Percentiles rank a stretch among this genome's conserved stretches.
These are phyloP conservation scores for Chrysoporthe deuterocubensis DNA, from an alignment of 2,329 filamentous ascomycete genomes.

Conservation along the genomic window DNA sequence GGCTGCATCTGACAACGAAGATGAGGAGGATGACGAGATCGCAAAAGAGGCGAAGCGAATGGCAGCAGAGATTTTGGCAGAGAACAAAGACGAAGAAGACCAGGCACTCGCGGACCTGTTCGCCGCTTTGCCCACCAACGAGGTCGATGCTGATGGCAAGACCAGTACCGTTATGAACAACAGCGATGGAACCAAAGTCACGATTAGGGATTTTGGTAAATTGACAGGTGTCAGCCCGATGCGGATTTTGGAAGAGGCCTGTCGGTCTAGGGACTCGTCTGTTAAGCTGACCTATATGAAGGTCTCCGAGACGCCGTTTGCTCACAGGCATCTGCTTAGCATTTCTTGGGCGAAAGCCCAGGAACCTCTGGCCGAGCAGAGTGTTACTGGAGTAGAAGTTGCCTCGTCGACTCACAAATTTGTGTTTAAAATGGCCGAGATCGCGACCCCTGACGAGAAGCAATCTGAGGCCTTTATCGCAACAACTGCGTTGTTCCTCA, in stretches of 20 bases:
- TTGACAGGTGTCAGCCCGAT: slow-evolving; percentile 76
- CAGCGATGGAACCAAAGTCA: slow-evolving; percentile 58
- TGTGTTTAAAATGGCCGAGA: slow-evolving; percentile 72
- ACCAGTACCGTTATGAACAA: slow-evolving; percentile 59
- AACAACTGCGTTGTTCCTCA: slow-evolving; percentile 78
- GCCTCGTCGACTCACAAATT: slow-evolving; percentile 55
- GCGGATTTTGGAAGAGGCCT: slow-evolving; percentile 83
- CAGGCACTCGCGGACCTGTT: slow-evolving; percentile 59
- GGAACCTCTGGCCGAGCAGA: slow-evolving; percentile 45
- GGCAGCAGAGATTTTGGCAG: slow-evolving; percentile 61
- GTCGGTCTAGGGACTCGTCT: slow-evolving; percentile 75
- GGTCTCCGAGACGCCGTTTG: slow-evolving; percentile 74
- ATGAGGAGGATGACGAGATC: slow-evolving; percentile 49
- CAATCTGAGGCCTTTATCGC: slow-evolving; percentile 90
- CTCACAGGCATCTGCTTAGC: slow-evolving; percentile 74
- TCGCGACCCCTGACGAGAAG: slow-evolving; percentile 74
- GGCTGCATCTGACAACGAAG: slow-evolving; percentile 34
- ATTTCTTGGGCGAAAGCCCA: slow-evolving; percentile 82
- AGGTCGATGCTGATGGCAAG: slow-evolving; percentile 63
- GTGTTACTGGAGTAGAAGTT: slow-evolving; percentile 49
- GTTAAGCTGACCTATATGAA: slow-evolving; percentile 70
- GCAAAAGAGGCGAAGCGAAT: slow-evolving; percentile 62
- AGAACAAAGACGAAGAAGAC: slow-evolving; percentile 58
- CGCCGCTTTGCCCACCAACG: slow-evolving; percentile 62
- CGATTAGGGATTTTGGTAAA: slow-evolving; percentile 83